Percentiles rank a stretch among this genome's conserved stretches.
Evolutionary conservation across 1,139 yeast species (phyloP).

Genomic region (Kodamaea anthophila): DNA sequence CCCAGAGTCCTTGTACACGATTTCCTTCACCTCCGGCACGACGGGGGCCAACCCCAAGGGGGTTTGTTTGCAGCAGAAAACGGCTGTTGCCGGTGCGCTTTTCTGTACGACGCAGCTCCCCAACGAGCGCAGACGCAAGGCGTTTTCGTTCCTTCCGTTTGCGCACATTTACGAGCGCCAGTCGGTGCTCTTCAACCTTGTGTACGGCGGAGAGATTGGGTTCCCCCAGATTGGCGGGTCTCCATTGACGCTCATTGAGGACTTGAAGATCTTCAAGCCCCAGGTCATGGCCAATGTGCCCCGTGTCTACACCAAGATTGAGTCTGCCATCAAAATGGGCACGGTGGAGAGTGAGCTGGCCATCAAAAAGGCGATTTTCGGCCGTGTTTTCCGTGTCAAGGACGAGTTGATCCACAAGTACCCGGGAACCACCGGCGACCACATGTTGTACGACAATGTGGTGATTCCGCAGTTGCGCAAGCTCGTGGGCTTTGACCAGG

Average conservation of each 20-base stretch:
- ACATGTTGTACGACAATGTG: slow-evolving; percentile 41
- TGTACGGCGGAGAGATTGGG: slow-evolving; percentile 15
- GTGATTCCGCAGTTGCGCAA: slow-evolving; percentile 48
- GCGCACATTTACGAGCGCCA: slow-evolving; percentile 24
- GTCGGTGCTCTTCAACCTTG: slow-evolving; percentile 10
- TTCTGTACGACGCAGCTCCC: slow-evolving; percentile 17
- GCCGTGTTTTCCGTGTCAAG: slow-evolving; percentile 15
- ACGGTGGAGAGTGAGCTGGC: slow-evolving; percentile 23
- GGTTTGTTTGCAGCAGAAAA: slow-evolving; percentile 53
- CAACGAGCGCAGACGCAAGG: slow-evolving; percentile 7
- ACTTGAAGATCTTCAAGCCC: slow-evolving; percentile 51
- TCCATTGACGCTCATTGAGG: slow-evolving; percentile 47
- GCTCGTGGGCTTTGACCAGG: slow-evolving; percentile 52
- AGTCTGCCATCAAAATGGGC: slow-evolving; percentile 41
- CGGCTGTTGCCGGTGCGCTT: slow-evolving; percentile 45
- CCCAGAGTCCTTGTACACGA: slow-evolving; percentile 52
- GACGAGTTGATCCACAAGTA: slow-evolving; percentile 13
- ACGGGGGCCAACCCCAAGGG: slow-evolving; percentile 70
- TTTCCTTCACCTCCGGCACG: slow-evolving; percentile 75
- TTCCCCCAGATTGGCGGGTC: slow-evolving; percentile 28
- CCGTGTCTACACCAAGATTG: slow-evolving; percentile 57
- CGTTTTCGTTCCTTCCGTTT: slow-evolving; percentile 19
- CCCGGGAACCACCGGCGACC: slow-evolving; percentile 21
- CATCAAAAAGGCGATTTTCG: slow-evolving; percentile 10
- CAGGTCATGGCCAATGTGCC: slow-evolving; percentile 55